phyloP scores from a whole-genome alignment of 306 rosid genomes.

The Sophora flavescens region DNA sequence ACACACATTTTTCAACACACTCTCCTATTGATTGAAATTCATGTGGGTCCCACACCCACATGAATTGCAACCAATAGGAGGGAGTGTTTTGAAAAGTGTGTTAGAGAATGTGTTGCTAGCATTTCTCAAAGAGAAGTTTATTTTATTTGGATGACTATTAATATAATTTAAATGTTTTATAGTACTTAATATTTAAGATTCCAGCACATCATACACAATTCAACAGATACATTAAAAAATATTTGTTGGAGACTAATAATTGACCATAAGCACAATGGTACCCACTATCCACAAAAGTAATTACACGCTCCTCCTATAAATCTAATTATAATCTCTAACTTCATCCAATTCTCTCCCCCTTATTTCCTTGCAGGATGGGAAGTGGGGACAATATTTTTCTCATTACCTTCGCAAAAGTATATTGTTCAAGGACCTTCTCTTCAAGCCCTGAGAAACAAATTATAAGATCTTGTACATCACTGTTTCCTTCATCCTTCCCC shows the following conservation, averaged over 20 bases:
- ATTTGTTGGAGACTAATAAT: slow-evolving; percentile 18
- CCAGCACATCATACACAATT: slow-evolving; percentile 23
- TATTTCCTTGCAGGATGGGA: slow-evolving; percentile 19
- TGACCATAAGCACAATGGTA: slow-evolving; percentile 11
- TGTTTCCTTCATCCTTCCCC: slow-evolving; percentile 82
- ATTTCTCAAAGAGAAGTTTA: no score
- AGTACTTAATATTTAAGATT: not conserved
- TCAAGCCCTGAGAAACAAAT: slow-evolving; percentile 83
- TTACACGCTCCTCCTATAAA: slow-evolving; percentile 8
- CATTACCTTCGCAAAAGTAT: slow-evolving; percentile 96
- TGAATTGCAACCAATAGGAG: no score
- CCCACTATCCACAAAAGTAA: slow-evolving; percentile 26
- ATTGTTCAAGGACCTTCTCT: slow-evolving; percentile 94
- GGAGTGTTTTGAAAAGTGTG: no score
- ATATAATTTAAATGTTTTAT: slow-evolving; percentile 18
- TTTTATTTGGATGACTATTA: slow-evolving; percentile 28
- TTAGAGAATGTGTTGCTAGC: no score
- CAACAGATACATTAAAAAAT: not conserved
- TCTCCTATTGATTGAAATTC: no score
- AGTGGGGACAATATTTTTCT: not conserved
- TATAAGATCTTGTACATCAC: slow-evolving; percentile 81
- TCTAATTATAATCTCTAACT: slow-evolving; percentile 20
- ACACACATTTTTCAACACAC: no score
- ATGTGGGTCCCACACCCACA: no score
- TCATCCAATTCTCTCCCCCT: slow-evolving; percentile 17